Percentiles rank a stretch among this genome's conserved stretches.
phyloP scores from a whole-genome alignment of 1,284 basidiomycete genomes.

The Lentinula novae-zelandiae region DNA sequence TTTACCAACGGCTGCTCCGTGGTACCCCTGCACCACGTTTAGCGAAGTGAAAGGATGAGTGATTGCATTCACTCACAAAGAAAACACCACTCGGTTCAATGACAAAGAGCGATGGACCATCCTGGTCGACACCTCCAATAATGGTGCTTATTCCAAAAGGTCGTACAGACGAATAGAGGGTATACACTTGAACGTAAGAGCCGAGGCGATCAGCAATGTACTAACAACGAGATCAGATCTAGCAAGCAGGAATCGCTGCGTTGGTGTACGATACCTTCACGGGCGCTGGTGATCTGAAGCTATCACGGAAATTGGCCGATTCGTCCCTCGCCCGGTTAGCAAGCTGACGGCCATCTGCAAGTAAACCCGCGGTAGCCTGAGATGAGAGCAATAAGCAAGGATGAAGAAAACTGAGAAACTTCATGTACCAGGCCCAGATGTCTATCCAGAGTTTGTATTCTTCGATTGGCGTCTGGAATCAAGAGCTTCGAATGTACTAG shows the following conservation, averaged over 20 bases:
- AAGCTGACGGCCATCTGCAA: constrained; percentile 92
- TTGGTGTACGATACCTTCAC: constrained; percentile 61
- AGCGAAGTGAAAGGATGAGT: background rate
- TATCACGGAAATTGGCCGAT: constrained; percentile 73
- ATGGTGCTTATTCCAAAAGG: constrained; percentile 96
- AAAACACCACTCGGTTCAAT: constrained; percentile 95
- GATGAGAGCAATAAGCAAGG: background rate
- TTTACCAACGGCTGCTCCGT: constrained; percentile 94
- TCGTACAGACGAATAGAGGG: constrained; percentile 95
- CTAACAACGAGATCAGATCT: constrained; percentile 35
- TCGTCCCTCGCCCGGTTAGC: constrained; percentile 87
- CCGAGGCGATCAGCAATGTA: constrained; percentile 82
- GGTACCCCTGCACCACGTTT: constrained; percentile 70
- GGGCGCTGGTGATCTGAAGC: constrained; percentile 74
- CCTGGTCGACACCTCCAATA: constrained; percentile 86
- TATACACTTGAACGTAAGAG: constrained; percentile 92
- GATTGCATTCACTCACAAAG: constrained; percentile 52
- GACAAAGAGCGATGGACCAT: constrained; percentile 85
- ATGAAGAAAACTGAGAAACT: background rate
- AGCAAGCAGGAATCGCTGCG: background rate
- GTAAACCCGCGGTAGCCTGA: constrained; percentile 89
- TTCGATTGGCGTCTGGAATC: constrained; percentile 88
- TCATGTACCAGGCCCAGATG: constrained; percentile 84
- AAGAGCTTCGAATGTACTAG: constrained; percentile 97
- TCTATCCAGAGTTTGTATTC: constrained; percentile 91